Percentiles rank a stretch among this genome's conserved stretches.
These are phyloP conservation scores for Exophiala bonariae DNA, from an alignment of 2,329 filamentous ascomycete genomes.

Conservation along the genomic window DNA sequence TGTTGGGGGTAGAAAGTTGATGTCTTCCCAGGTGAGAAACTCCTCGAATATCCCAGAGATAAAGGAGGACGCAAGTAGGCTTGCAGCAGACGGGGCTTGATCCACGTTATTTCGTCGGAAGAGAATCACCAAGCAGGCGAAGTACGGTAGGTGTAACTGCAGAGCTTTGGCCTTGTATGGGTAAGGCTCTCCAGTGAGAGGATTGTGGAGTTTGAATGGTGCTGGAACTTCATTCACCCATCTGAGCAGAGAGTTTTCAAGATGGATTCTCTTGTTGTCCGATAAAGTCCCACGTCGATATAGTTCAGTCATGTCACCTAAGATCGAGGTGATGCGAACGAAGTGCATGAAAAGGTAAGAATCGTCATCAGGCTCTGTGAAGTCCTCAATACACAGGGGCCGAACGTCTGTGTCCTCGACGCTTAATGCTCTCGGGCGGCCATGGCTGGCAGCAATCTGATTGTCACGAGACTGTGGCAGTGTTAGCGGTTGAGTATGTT, in stretches of 20 bases:
- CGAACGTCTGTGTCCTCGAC: slow-evolving; percentile 20
- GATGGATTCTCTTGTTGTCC: slow-evolving; percentile 22
- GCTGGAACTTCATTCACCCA: slow-evolving; percentile 35
- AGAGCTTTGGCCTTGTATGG: slow-evolving; percentile 20
- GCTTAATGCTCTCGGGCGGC: slow-evolving; percentile 21
- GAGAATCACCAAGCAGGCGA: slow-evolving; percentile 19
- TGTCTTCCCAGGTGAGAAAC: slow-evolving; percentile 20
- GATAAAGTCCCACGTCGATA: slow-evolving; percentile 30
- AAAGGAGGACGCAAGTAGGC: slow-evolving; percentile 20
- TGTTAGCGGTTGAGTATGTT: not conserved
- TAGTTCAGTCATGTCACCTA: slow-evolving; percentile 22
- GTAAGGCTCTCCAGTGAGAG: slow-evolving; percentile 7
- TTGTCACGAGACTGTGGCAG: slow-evolving; percentile 28
- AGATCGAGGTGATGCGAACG: slow-evolving; percentile 21
- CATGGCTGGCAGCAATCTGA: slow-evolving; percentile 23
- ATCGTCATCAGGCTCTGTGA: slow-evolving; percentile 15
- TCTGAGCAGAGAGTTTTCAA: slow-evolving; percentile 33
- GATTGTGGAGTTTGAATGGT: slow-evolving; percentile 14
- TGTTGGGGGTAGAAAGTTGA: slow-evolving; percentile 16
- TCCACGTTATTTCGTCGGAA: slow-evolving; percentile 16
- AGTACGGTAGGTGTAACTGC: slow-evolving; percentile 22
- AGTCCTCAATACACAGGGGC: slow-evolving; percentile 18
- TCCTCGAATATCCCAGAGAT: slow-evolving; percentile 23
- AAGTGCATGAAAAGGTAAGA: slow-evolving; percentile 22
- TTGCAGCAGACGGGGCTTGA: slow-evolving; percentile 14